Evolutionary conservation across 129 eudicot genomes (phyloP).

Genomic region (Lactuca sativa): DNA sequence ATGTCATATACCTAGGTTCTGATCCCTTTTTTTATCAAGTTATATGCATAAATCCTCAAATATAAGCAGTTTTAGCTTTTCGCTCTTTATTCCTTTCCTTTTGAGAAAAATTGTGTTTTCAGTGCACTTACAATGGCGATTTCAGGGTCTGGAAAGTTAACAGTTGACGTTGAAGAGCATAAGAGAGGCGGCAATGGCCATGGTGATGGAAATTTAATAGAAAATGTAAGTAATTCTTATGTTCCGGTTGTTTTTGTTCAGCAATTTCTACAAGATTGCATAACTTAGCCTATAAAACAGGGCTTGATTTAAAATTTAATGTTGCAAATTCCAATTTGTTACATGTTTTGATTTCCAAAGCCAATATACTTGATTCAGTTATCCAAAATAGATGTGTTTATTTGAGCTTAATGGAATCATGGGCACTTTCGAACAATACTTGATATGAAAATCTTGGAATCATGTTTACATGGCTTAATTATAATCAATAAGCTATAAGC

Average conservation of each 20-base stretch:
- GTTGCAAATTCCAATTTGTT: background rate
- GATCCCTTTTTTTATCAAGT: background rate
- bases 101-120: background rate
- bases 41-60: background rate
- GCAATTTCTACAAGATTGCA: background rate
- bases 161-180: slow-evolving; percentile 21
- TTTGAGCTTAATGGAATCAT: background rate
- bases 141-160: slow-evolving; percentile 39
- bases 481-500: too few species aligned
- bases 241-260: background rate
- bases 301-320: background rate
- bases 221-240: slow-evolving; percentile 22
- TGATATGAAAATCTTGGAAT: too few species aligned
- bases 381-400: background rate
- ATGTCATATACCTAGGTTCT: slow-evolving; percentile 38
- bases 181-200: slow-evolving; percentile 20
- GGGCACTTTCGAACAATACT: background rate
- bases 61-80: slow-evolving; percentile 4
- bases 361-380: background rate
- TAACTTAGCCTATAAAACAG: background rate
- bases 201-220: slow-evolving; percentile 3
- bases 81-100: background rate
- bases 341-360: slow-evolving; percentile 1
- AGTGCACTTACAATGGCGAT: slow-evolving; percentile 1
- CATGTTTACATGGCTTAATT: too few species aligned